Evolutionary conservation across 2,329 filamentous ascomycete genomes (phyloP).

Genomic region (Botrytis sinoallii): DNA sequence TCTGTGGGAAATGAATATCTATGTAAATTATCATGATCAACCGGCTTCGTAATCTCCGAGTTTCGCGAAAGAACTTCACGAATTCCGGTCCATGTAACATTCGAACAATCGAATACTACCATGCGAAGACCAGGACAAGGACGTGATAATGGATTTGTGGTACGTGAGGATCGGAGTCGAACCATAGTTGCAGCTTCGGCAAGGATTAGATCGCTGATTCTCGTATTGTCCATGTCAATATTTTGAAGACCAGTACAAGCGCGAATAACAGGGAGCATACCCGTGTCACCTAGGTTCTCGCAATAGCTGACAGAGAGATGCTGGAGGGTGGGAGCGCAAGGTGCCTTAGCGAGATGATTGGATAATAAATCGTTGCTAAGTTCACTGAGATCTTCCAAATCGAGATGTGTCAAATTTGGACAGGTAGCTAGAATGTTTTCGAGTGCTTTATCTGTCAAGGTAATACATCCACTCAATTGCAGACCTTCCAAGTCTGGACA

Average conservation of each 20-base stretch:
- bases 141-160: slow-evolving; percentile 31
- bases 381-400: slow-evolving; percentile 79
- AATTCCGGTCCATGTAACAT: slow-evolving; percentile 89
- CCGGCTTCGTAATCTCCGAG: slow-evolving; percentile 62
- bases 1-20: slow-evolving; percentile 61
- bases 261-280: slow-evolving; percentile 80
- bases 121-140: slow-evolving; percentile 60
- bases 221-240: slow-evolving; percentile 90
- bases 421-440: slow-evolving; percentile 70
- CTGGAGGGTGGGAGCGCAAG: slow-evolving; percentile 67
- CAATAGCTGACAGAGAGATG: slow-evolving; percentile 91
- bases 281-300: slow-evolving; percentile 76
- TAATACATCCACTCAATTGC: slow-evolving; percentile 74
- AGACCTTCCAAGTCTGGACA: slow-evolving; percentile 79
- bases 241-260: slow-evolving; percentile 66
- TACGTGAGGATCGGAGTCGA: slow-evolving; percentile 53
- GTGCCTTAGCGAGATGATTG: slow-evolving; percentile 70
- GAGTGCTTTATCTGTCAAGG: slow-evolving; percentile 70
- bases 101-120: slow-evolving; percentile 86
- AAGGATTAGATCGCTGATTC: slow-evolving; percentile 80
- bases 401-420: slow-evolving; percentile 77
- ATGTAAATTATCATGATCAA: slow-evolving; percentile 5
- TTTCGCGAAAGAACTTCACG: slow-evolving; percentile 85
- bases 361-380: slow-evolving; percentile 72
- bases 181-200: slow-evolving; percentile 82